Base-by-base conservation (phyloP, 2,329 filamentous ascomycete genomes). In the Aspergillus neoniger region DNA sequence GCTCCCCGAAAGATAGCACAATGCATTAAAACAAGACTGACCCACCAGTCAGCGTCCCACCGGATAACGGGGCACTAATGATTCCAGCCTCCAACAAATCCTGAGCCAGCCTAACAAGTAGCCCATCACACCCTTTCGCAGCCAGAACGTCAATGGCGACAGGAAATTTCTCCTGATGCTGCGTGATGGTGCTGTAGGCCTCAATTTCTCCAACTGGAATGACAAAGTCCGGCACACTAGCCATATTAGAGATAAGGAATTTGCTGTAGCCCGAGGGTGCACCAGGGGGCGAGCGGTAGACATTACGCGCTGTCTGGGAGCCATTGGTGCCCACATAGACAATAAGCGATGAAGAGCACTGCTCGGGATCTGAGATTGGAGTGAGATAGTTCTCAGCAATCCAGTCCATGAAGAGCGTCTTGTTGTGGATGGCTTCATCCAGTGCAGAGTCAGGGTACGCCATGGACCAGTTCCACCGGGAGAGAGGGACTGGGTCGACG, bases 91-190 rank as follows among this genome's bases (percentile, higher is more conserved):
- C 72, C 1, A 82, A 77, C 58, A 88, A 62, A 44, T 84, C 82
- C 53, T 80, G 74, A 2, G 85, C 82, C 53, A 88, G 70, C 47
- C 78, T 79, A 44, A 83, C 83, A 25, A 88, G 66, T 75, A 88
- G 78, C 0, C 83, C 83, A 72, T 88, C 86, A 63, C 86, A 89
- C 0, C 86, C 85, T 63, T 81, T 83, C 0, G 84, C 82, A 0
- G 80, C 85, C 73, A 88, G 74, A 19, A 88, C 74, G 62, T 85
- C 79, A 0, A 87, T 80, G 0, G 83, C 81, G 0, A 88, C 85
- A 0, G 86, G 86, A 36, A 88, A 69, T 49, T 79, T 77, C 69
- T 85, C 83, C 0, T 74, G 74, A 58, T 82, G 78, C 0, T 75
- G 63, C 0, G 82, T 84, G 12, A 72, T 55, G 1, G 58, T 69